Evolutionary conservation across 441 rosid species (phyloP).

Genomic region (Euphorbia schlechtendalii): DNA sequence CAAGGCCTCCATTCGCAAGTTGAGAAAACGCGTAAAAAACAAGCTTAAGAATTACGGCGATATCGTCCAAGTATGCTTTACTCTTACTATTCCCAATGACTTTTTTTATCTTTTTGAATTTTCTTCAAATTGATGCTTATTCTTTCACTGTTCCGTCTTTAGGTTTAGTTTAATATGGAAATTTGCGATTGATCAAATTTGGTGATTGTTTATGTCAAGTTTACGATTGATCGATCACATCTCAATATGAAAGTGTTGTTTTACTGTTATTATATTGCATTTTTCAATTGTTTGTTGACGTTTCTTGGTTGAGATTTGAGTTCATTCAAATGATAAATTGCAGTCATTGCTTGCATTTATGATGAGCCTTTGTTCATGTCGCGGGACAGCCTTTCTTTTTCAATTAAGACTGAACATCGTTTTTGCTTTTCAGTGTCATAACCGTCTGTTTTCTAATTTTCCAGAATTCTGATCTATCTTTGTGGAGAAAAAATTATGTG

Average conservation of each 20-base stretch:
- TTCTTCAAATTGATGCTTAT: too few relatives aligned
- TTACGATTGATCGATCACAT: background rate
- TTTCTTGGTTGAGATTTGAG: background rate
- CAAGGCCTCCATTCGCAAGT: slow-evolving; percentile 35
- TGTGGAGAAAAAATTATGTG: too few relatives aligned
- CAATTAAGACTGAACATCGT: too few relatives aligned
- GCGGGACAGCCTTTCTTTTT: background rate
- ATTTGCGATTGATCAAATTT: too few relatives aligned
- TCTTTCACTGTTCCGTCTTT: background rate
- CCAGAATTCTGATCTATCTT: background rate
- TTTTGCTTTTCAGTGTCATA: background rate
- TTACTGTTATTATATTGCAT: background rate
- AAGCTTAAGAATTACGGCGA: slow-evolving; percentile 44
- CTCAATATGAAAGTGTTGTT: background rate
- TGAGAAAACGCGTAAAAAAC: slow-evolving; percentile 42
- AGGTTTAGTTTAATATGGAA: background rate
- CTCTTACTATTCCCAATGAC: background rate
- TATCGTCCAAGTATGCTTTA: slow-evolving; percentile 34
- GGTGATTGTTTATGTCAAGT: background rate
- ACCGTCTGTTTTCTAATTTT: background rate
- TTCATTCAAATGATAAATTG: background rate
- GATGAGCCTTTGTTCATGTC: background rate
- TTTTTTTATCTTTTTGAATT: background rate
- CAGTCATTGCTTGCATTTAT: background rate
- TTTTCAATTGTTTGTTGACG: background rate